Evolutionary conservation across 2,329 filamentous ascomycete species (phyloP).

Genomic region (Pestalotiopsis sp.): DNA sequence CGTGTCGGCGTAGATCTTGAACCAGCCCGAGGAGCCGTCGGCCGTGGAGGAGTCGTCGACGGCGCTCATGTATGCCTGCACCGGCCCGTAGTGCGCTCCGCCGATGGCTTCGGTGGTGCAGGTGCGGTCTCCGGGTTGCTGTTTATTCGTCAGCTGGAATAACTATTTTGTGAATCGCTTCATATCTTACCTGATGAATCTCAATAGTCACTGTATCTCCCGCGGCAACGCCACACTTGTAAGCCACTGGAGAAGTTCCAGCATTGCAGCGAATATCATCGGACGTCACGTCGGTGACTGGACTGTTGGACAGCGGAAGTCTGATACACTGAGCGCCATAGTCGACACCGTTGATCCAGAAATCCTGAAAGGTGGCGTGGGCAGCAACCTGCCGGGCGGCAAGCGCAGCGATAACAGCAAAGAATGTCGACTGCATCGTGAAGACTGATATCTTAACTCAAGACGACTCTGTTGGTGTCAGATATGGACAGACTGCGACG

Average conservation of each 20-base stretch:
- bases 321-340: slow-evolving; percentile 27
- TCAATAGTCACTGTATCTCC: slow-evolving; percentile 33
- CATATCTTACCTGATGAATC: slow-evolving; percentile 25
- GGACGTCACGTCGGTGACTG: slow-evolving; percentile 39
- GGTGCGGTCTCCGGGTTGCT: slow-evolving; percentile 49
- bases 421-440: slow-evolving; percentile 34
- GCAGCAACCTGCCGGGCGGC: slow-evolving; percentile 39
- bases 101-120: slow-evolving; percentile 54
- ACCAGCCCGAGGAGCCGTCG: slow-evolving; percentile 46
- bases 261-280: slow-evolving; percentile 45
- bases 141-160: neutral
- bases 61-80: slow-evolving; percentile 54
- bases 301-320: slow-evolving; percentile 40
- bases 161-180: neutral
- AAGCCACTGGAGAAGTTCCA: slow-evolving; percentile 31
- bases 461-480: neutral
- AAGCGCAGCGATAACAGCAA: slow-evolving; percentile 30
- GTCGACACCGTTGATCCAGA: slow-evolving; percentile 49
- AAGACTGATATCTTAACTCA: neutral
- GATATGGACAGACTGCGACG: neutral
- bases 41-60: slow-evolving; percentile 50
- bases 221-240: slow-evolving; percentile 35
- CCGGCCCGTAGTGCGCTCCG: slow-evolving; percentile 56
- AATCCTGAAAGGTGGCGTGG: slow-evolving; percentile 56
- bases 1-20: slow-evolving; percentile 55